Evolutionary conservation across 2,329 filamentous ascomycete genomes (phyloP), one percentile per base, ranked within the genome.

Genomic region (Paraconiothyrium sp.): DNA sequence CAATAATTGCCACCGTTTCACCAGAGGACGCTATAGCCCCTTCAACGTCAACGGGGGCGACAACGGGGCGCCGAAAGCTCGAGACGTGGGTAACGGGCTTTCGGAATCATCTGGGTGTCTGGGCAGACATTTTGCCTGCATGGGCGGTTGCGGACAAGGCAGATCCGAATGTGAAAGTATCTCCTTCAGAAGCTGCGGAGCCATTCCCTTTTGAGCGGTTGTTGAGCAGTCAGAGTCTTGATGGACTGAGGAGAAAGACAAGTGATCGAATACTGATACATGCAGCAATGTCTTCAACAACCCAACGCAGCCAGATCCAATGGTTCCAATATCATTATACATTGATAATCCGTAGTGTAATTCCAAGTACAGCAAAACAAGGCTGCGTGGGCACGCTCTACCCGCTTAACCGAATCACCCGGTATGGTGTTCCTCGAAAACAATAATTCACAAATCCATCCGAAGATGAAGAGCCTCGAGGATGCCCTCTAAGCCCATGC

Each of bases 301-400:
- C 30, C 1, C 32, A 32, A 13, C 16, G 13, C 7, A 24, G 32
- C 8, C 27, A 49, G 20, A 16, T 49, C 16, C 10, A n/a, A 16
- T 37, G 4, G 41, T 32, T 57, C 3, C 46, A 44, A 41, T 57
- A 57, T 50, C 30, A 50, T 57, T 57, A 57, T 57, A 57, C 55
- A 57, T 57, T 57, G 46, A 57, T 39, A 22, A 47, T 41, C 30
- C 16, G 16, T 44, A 46, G 10, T 55, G 16, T 32, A 13, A 35
- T 52, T 16, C 4, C 2, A 20, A 34, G n/a, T 24, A 35, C n/a
- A 20, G n/a, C 27, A n/a, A 55, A 34, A 46, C 50, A 10, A 43
- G 1, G 30, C 24, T 30, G 50, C 13, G 37, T 20, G 43, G 11
- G 34, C 11, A 11, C 34, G 14, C 20, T 32, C 16, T 41, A 41